phyloP scores from a whole-genome alignment of 2,329 filamentous ascomycete species.

The Aphanocladium album region DNA sequence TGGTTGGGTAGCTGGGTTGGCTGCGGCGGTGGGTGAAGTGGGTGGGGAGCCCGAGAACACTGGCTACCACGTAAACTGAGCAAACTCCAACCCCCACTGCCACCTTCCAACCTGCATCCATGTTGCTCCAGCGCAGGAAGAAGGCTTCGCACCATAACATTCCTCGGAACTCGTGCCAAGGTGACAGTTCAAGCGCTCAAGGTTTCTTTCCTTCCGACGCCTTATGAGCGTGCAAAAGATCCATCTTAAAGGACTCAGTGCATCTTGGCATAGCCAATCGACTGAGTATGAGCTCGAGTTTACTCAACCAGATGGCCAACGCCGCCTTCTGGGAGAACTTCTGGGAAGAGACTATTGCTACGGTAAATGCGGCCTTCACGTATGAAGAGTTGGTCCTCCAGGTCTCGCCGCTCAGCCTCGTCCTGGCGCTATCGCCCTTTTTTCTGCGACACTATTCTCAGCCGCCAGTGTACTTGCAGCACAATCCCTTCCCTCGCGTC shows the following conservation, averaged over 20 bases:
- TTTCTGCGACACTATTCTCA: conserved; percentile 8
- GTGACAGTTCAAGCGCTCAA: no score
- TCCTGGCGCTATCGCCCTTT: conserved; percentile 5
- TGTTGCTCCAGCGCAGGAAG: no score
- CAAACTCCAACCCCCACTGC: background rate
- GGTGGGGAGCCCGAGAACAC: background rate
- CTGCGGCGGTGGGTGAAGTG: background rate
- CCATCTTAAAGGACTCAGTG: background rate
- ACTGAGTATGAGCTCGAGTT: background rate
- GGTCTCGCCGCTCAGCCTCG: background rate
- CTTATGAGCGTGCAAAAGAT: background rate
- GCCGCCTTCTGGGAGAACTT: background rate
- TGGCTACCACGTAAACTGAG: background rate
- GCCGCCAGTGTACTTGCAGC: background rate
- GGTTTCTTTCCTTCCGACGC: background rate
- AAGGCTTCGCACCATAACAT: no score
- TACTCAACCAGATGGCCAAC: background rate
- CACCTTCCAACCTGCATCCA: no score
- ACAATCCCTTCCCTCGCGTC: background rate
- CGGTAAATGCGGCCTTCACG: background rate
- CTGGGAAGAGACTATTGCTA: background rate
- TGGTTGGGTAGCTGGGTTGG: background rate
- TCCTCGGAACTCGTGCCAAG: no score
- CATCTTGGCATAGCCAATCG: background rate
- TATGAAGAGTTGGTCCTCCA: conserved; percentile 4